Base-by-base conservation (phyloP, 306 rosid genomes). In the Citrullus colocynthis region DNA sequence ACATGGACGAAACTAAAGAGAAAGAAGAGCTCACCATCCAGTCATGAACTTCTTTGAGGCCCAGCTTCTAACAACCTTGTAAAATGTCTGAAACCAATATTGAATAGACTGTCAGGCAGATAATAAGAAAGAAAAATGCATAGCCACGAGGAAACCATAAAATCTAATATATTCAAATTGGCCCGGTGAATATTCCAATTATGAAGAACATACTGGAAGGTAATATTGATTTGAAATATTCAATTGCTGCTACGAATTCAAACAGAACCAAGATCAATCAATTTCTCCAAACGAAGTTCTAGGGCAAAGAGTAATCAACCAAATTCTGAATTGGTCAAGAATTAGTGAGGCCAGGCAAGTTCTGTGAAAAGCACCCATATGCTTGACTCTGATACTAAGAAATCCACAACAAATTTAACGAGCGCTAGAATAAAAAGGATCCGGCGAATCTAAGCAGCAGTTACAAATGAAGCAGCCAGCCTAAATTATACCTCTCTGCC, bases 1-100 rank as follows among this genome's bases (percentile, higher is more conserved):
- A 20, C 60, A 30, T 14, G 28, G 14, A 28, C 6, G 7, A 30
- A 18, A 15, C n/a, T 8, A 17, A 49, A 61, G 78, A 78, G 77
- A 75, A 75, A 75, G 84, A 81, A 74, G 69, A 65, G 49, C 82
- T 42, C 82, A 92, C 97, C 97, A 92, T 84, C 97, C 97, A 0
- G 96, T 90, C 97, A 92, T 92, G 87, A 92, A 92, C 83, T 92
- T 92, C 75, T 92, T 90, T 0, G 97, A 92, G 6, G 96, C 90
- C 97, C 97, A 92, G 86, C 97, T 92, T 77, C 93, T 84, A 66
- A 92, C 79, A 82, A 92, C 96, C 85, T 87, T 92, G 92, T 34
- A 82, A 83, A 88, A 87, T 2, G 97, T 90, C 97, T 92, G 86
- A 58, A 65, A 60, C 54, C 59, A 49, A 61, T 60, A 72, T 48